Conservation (phyloP, 108 stramenopile species). For the Discostella pseudostelligera region DNA sequence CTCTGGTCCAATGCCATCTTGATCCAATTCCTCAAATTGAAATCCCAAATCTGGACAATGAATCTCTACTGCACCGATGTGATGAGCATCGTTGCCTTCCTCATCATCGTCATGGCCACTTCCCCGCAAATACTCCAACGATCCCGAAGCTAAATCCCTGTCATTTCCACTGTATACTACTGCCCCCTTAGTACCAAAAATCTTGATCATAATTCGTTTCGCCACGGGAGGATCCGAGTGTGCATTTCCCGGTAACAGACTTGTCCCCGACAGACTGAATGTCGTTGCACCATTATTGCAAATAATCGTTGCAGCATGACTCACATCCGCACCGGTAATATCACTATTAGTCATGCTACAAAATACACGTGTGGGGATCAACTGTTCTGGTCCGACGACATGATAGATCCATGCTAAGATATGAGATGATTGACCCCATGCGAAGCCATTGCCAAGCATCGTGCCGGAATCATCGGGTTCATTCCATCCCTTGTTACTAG, state of each 20-base stretch:
- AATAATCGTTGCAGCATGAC: slow-evolving; percentile 61
- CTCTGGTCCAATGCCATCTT: slow-evolving; percentile 58
- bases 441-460: slow-evolving; percentile 81
- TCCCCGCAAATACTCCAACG: slow-evolving; percentile 48
- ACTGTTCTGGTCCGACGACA: slow-evolving; percentile 32
- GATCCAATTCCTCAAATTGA: slow-evolving; percentile 64
- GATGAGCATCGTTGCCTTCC: not conserved
- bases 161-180: slow-evolving; percentile 50
- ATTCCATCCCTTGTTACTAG: slow-evolving; percentile 44
- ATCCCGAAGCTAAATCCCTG: slow-evolving; percentile 54
- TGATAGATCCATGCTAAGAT: slow-evolving; percentile 66
- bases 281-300: slow-evolving; percentile 47
- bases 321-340: slow-evolving; percentile 62
- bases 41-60: slow-evolving; percentile 49
- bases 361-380: slow-evolving; percentile 49
- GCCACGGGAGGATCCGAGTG: slow-evolving; percentile 64
- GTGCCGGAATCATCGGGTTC: slow-evolving; percentile 43
- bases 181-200: slow-evolving; percentile 59
- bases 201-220: slow-evolving; percentile 55
- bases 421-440: slow-evolving; percentile 72
- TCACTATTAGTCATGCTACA: slow-evolving; percentile 56
- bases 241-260: slow-evolving; percentile 63
- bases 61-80: slow-evolving; percentile 31
- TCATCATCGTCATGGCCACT: slow-evolving; percentile 25
- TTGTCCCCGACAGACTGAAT: slow-evolving; percentile 59